Evolutionary conservation across 192 early-diverging fungal genomes (phyloP), one percentile per base, ranked within the genome.

Genomic region (Gamsiella multidivaricata): DNA sequence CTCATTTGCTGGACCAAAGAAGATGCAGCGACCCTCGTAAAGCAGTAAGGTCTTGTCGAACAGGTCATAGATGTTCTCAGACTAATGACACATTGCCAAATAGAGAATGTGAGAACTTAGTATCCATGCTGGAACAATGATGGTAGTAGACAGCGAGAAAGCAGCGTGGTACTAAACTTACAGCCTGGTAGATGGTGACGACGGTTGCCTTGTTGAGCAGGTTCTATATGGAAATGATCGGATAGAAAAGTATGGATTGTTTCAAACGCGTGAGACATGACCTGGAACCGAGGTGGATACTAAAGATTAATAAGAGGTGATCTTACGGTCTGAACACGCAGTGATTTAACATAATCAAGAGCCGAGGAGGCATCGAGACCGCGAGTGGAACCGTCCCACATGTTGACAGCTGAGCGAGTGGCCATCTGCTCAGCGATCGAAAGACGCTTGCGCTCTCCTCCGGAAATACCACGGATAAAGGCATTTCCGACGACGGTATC

Each of bases 331-430:
- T 86, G 86, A 50, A 92, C 89, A 47, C 93, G 89, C 28, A 95
- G 83, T 15, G 86, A 90, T 31, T 88, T 86, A 46, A 90, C 88
- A 60, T 92, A 95, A 66, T 95, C 93, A 10, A 95, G 82, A 37
- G 94, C 92, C 3, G 90, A 91, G 54, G 91, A 91, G 23, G 91
- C 89, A 82, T 95, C 94, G 52, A 95, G 83, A 45, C 94, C 94
- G 33, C 85, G 84, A 9, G 93, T 94, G 61, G 87, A 86, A 22
- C 88, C 85, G 54, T 92, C 91, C 89, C 89, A 92, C 43, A 88
- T 79, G 45, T 90, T 87, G 66, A 91, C 66, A 25, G 60, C 41
- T 1, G 74, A 78, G 23, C 74, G 81, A 17, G 85, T 85, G 12
- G 89, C 89, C 62, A 92, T 88, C 75, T 92, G 91, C 78, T 92